Percentiles rank a stretch among this genome's conserved stretches.
These are phyloP conservation scores for Neophaeococcomyces mojaviensis DNA, from an alignment of 2,329 filamentous ascomycete species.

Conservation along the genomic window DNA sequence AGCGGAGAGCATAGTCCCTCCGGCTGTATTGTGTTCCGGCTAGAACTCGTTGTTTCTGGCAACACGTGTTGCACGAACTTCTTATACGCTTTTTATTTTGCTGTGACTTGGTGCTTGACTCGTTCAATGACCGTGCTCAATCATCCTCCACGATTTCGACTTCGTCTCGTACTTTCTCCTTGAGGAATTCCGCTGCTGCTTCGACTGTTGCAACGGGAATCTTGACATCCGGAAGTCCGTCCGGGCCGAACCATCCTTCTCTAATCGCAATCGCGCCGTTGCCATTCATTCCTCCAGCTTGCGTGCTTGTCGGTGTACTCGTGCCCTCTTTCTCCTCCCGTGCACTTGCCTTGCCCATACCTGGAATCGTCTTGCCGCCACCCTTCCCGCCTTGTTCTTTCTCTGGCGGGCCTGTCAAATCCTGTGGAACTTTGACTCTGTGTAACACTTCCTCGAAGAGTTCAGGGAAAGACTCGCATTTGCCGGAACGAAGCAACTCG, in stretches of 20 bases:
- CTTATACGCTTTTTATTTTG: no score
- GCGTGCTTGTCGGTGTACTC: slow-evolving; percentile 9
- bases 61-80: no score
- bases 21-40: no score
- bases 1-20: no score
- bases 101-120: no score
- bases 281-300: slow-evolving; percentile 13
- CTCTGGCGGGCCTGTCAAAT: slow-evolving; percentile 18
- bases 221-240: slow-evolving; percentile 35
- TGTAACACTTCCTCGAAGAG: slow-evolving; percentile 47
- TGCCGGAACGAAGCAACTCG: slow-evolving; percentile 50
- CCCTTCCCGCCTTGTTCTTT: slow-evolving; percentile 21
- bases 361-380: slow-evolving; percentile 14
- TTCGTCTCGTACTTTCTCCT: slow-evolving; percentile 45
- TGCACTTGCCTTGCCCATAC: slow-evolving; percentile 11
- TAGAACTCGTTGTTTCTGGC: no score
- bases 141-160: slow-evolving; percentile 39
- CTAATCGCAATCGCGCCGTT: slow-evolving; percentile 26
- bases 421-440: slow-evolving; percentile 31
- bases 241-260: slow-evolving; percentile 30
- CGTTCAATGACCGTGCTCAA: background rate
- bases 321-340: slow-evolving; percentile 4
- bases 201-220: slow-evolving; percentile 44
- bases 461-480: slow-evolving; percentile 51
- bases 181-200: slow-evolving; percentile 44